Base-by-base conservation (phyloP, 495 filamentous ascomycete species). In the Extremus antarcticus region DNA sequence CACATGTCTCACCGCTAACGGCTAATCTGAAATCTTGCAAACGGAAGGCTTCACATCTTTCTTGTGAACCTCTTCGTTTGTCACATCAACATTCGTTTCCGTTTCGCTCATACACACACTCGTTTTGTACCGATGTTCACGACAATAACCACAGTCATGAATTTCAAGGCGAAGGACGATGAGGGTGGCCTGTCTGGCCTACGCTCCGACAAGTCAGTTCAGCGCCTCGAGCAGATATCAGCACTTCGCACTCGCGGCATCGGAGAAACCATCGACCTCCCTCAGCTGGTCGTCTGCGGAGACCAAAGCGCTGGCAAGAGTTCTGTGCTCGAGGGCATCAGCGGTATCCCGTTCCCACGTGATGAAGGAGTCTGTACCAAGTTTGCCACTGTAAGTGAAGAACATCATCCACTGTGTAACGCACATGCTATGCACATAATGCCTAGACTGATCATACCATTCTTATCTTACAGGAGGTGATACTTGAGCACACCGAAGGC, bases 331-430 rank as follows among this genome's bases (percentile, higher is more conserved):
- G 57, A 77, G 50, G 72, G 71, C 7, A 54, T 77, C n/a, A 76
- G 72, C 1, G 59, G 59, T 1, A 43, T 76, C 7, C 66, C 65
- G 0, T 76, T 76, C 46, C 76, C 74, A 0, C 62, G 74, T 1
- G 63, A 71, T 40, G 71, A 65, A 20, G 67, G 60, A 0, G 63
- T 76, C 0, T 77, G 74, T 43, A 77, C 74, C 2, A 62, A 74
- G 0, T 76, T 73, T 50, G 71, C 71, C 1, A 78, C 72, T 0
- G 72, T 51, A 32, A 29, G 24, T 51, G 19, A n/a, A n/a, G 23
- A n/a, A 29, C 48, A 39, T 39, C 25, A 38, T 15, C 24, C 46
- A 16, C 24, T 8, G 46, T 48, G 16, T 21, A n/a, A 23, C 17
- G 17, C 17, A 25, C 24, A 48, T 23, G 17, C 13, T 16, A 13